Base-by-base conservation (phyloP, 495 filamentous ascomycete species). In the Podospora pseudocomata region DNA sequence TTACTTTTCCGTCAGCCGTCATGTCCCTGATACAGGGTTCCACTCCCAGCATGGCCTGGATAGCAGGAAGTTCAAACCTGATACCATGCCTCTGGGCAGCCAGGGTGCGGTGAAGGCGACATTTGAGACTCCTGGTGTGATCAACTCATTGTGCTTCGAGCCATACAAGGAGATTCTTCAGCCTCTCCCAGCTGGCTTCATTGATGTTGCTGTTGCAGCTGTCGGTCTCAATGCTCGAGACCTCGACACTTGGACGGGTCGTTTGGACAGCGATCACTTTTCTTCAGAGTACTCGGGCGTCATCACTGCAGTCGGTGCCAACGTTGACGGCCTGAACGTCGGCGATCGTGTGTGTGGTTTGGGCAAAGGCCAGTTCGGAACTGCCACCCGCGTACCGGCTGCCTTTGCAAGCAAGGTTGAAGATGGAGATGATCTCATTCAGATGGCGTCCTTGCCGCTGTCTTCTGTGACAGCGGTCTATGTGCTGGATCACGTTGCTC, bases 401-500 rank as follows among this genome's bases (percentile, higher is more conserved):
- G 39, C 39, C 13, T 49, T 49, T 49, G 39, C 39, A 11, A 49
- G 39, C 39, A 49, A 49, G 13, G 9, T 49, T 16, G 39, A 16
- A 49, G 39, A 49, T 3, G 13, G 39, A 3, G 39, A 49, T 49
- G 39, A 49, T 49, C 39, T 49, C 13, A 11, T 49, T 11, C 39
- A 49, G 39, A 49, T 49, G 1, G 39, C 39, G 5, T 49, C 39
- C 39, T 13, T 49, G 39, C 39, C 39, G 13, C 13, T 49, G 5
- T 49, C 5, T 49, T 49, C 7, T 16, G 39, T 16, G 6, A 49
- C 39, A 13, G 39, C 39, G 0, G 13, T 49, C 13, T 73, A 4
- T 28, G 68, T 13, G 63, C 77, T 5, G 62, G 49, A 20, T 64
- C 77, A 5, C 70, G 72, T 27, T 61, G 64, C 30, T 68, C 67